These are phyloP conservation scores for Penicillium manginii DNA, from an alignment of 495 filamentous ascomycete species.

Conservation along the genomic window DNA sequence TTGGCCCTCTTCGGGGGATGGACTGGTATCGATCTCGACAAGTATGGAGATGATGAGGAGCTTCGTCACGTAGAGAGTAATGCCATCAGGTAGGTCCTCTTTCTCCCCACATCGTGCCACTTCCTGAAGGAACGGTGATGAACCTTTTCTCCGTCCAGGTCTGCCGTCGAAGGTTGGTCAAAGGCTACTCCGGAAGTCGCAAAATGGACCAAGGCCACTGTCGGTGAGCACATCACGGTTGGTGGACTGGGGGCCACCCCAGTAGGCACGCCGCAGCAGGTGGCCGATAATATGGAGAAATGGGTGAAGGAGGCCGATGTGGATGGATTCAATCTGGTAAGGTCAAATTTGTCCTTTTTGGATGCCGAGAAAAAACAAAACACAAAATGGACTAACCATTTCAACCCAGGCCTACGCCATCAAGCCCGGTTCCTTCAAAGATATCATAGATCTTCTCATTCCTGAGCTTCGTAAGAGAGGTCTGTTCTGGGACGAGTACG, in stretches of 20 bases:
- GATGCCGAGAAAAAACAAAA: too few species aligned
- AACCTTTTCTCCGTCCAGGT: conserved; percentile 19
- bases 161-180: conserved; percentile 52
- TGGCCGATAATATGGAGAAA: conserved; percentile 63
- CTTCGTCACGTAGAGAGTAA: conserved; percentile 64
- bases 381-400: conserved; percentile 4
- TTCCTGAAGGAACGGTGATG: background rate
- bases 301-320: conserved; percentile 66
- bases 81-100: conserved; percentile 53
- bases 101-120: background rate
- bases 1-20: conserved; percentile 61
- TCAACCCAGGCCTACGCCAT: conserved; percentile 59
- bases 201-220: conserved; percentile 67
- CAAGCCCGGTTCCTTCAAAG: conserved; percentile 65
- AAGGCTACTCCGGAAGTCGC: conserved; percentile 46
- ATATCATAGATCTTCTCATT: conserved; percentile 58
- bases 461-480: conserved; percentile 51
- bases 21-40: conserved; percentile 59
- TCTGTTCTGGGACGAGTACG: conserved; percentile 54
- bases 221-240: conserved; percentile 65
- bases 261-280: conserved; percentile 58
- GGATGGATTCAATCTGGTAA: conserved; percentile 65
- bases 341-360: conserved; percentile 6
- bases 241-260: conserved; percentile 59
- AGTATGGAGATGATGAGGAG: conserved; percentile 59